These are phyloP conservation scores for Pogostemon cablin DNA, from an alignment of 257 asterid species.

Conservation along the genomic window DNA sequence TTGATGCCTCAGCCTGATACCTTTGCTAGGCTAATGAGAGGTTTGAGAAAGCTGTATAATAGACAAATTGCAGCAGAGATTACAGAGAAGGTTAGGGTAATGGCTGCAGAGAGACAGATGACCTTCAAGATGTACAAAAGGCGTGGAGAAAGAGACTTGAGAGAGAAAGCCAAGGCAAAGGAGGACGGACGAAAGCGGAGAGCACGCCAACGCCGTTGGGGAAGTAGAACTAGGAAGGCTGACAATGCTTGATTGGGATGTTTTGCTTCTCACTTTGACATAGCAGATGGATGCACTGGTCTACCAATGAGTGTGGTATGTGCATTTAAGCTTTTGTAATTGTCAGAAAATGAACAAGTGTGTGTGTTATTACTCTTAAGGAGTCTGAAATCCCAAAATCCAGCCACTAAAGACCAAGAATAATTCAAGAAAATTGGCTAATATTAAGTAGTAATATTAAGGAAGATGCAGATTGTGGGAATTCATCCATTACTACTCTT, in stretches of 20 bases:
- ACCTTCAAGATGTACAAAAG: slow-evolving; percentile 94
- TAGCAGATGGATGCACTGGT: too few species aligned
- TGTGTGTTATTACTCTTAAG: too few species aligned
- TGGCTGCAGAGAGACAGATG: slow-evolving; percentile 86
- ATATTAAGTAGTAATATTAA: too few species aligned
- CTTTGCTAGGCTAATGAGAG: slow-evolving; percentile 82
- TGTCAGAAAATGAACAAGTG: too few species aligned
- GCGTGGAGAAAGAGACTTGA: slow-evolving; percentile 83
- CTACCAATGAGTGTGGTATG: too few species aligned
- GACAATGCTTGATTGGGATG: slow-evolving; percentile 20
- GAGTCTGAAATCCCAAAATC: too few species aligned
- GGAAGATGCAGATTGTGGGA: too few species aligned
- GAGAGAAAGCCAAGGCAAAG: slow-evolving; percentile 66
- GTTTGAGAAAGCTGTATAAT: slow-evolving; percentile 77
- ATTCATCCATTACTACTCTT: too few species aligned
- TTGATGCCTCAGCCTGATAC: slow-evolving; percentile 99
- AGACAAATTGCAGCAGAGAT: slow-evolving; percentile 86
- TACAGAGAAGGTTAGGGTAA: slow-evolving; percentile 76
- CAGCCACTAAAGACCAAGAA: too few species aligned
- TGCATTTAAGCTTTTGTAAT: too few species aligned
- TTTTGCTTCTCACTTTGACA: too few species aligned
- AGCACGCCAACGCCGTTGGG: slow-evolving; percentile 71
- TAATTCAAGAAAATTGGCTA: too few species aligned
- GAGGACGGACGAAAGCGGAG: slow-evolving; percentile 76
- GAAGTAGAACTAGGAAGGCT: slow-evolving; percentile 50